Evolutionary conservation across 257 asterid genomes (phyloP), one percentile per base, ranked within the genome.

Genomic region (Hygrophila difformis): DNA sequence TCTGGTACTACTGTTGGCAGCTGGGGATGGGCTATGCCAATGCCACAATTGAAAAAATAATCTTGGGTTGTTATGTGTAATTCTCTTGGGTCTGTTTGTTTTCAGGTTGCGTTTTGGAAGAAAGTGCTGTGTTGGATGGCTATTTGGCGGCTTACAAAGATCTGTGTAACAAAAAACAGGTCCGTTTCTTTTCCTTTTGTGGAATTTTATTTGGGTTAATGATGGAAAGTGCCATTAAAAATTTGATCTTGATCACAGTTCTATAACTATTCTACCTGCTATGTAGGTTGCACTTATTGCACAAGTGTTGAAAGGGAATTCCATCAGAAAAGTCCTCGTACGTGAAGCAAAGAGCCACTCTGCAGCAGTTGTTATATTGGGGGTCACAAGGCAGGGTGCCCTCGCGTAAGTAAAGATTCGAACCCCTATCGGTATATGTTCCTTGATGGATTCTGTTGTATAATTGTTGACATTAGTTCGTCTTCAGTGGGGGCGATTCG

Each of bases 81-180:
- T 9, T 47, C 42, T 45, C 14, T 24, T 50, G 40, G 19, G 24
- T 17, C 23, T 44, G 18, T 41, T 42, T 42, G 61, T 26, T 16
- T 62, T 68, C 81, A 91, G 99, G 68, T 60, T 63, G 71, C 31
- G 43, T 59, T 57, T 49, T 71, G 0, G 78, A 73, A 42, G 83
- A 70, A 56, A 76, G 70, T 57, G 52, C 34, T 0, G 21, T 68
- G 63, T 47, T 83, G 75, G 81, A 83, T 60, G 76, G 74, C 52
- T 86, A 68, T 65, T 62, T 91, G 65, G 82, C 66, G 43, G 99
- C 80, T 55, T 83, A 74, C 52, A 73, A 77, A 63, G 89, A 70
- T 29, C 23, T 83, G 29, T 86, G 95, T 64, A 62, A 47, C 50
- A 47, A 74, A 65, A 91, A 74, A 14, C 88, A 91, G 95, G 99